These are phyloP conservation scores for Malassezia nana DNA, from an alignment of 1,284 basidiomycete genomes.

Conservation along the genomic window DNA sequence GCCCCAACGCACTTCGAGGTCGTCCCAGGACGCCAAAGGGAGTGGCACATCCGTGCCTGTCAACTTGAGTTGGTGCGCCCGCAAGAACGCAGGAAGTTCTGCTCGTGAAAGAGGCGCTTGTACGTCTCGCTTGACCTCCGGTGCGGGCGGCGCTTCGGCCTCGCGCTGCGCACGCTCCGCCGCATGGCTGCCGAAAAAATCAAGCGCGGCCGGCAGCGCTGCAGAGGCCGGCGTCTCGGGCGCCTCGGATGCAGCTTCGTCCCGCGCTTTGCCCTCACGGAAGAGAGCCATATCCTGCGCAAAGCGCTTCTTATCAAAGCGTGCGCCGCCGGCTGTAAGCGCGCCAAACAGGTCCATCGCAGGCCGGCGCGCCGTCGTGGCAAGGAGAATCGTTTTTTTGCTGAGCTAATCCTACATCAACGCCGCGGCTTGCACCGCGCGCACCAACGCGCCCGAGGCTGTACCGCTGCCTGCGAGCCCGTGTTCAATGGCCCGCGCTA, in stretches of 20 bases:
- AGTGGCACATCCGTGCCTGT: conserved; percentile 49
- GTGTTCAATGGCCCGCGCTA: background rate
- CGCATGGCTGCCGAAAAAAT: conserved; percentile 28
- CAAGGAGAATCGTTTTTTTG: background rate
- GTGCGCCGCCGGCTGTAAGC: conserved; percentile 32
- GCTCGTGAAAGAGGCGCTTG: conserved; percentile 21
- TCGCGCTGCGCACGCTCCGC: conserved; percentile 12
- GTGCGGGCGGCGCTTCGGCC: background rate
- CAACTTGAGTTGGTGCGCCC: conserved; percentile 43
- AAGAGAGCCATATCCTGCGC: conserved; percentile 65
- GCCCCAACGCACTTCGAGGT: conserved; percentile 31
- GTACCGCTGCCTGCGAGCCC: background rate
- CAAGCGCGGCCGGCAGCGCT: conserved; percentile 31
- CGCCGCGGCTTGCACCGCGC: background rate
- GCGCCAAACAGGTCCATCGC: conserved; percentile 47
- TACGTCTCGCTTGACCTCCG: background rate
- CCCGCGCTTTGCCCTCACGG: conserved; percentile 26
- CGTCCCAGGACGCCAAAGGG: conserved; percentile 45
- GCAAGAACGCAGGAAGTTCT: conserved; percentile 35
- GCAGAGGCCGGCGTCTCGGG: conserved; percentile 5
- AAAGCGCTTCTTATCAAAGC: conserved; percentile 69
- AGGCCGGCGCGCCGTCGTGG: background rate
- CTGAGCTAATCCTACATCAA: background rate
- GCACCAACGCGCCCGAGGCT: background rate
- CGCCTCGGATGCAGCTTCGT: background rate